Evolutionary conservation across 192 early-diverging fungal species (phyloP).

Genomic region (Gonapodya prolifera): DNA sequence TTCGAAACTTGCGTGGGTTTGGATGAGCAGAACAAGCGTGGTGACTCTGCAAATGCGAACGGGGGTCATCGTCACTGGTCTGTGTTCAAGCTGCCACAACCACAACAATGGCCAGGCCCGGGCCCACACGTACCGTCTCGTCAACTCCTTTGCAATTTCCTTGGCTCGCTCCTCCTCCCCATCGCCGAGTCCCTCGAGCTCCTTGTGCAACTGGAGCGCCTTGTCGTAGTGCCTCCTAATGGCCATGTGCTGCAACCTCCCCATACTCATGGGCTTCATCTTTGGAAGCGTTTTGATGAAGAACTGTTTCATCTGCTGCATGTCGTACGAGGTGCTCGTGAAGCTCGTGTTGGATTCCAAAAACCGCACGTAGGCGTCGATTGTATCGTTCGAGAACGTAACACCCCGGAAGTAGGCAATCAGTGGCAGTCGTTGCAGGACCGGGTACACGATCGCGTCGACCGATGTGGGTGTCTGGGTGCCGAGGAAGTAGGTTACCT

Average conservation of each 20-base stretch:
- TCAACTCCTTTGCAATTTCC: too few species aligned
- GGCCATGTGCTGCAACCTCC: constrained; percentile 12
- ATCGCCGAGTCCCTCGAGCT: too few species aligned
- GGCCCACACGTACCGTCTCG: too few species aligned
- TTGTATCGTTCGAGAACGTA: background rate
- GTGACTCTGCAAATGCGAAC: background rate
- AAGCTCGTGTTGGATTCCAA: too few species aligned
- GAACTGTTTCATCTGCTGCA: too few species aligned
- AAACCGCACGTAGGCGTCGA: too few species aligned
- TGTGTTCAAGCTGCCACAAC: too few species aligned
- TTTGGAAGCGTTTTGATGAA: constrained; percentile 11
- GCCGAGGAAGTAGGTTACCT: constrained; percentile 9
- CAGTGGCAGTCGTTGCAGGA: constrained; percentile 11
- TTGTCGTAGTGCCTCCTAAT: constrained; percentile 9
- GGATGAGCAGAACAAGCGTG: background rate
- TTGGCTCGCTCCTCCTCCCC: too few species aligned
- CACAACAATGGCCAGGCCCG: too few species aligned
- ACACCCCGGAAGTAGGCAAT: constrained; percentile 11
- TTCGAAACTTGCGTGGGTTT: constrained; percentile 9
- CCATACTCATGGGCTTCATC: background rate
- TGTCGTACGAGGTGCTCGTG: too few species aligned
- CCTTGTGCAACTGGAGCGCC: too few species aligned
- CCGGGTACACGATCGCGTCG: constrained; percentile 9
- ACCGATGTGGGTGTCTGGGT: background rate
- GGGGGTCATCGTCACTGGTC: too few species aligned